These are phyloP conservation scores for Stentor coeruleus DNA, from an alignment of 73 alveolate genomes.

Conservation along the genomic window DNA sequence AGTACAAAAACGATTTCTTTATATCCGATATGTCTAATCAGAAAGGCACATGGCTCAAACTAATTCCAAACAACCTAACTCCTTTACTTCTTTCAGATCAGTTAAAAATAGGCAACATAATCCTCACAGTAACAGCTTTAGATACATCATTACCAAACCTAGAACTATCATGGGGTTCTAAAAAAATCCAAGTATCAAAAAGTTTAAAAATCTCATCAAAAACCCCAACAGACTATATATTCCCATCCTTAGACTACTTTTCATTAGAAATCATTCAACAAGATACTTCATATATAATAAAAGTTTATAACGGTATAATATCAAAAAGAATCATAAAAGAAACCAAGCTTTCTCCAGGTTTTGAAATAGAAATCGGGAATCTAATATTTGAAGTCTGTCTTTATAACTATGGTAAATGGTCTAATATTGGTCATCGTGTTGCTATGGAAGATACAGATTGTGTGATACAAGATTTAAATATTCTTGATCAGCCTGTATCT, in stretches of 20 bases:
- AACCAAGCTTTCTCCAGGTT: conserved; percentile 50
- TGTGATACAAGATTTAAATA: conserved; percentile 38
- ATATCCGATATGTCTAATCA: conserved; percentile 45
- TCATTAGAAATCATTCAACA: background rate
- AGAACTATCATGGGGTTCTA: background rate
- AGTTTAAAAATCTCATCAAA: background rate
- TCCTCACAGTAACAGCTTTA: background rate
- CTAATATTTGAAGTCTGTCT: conserved; percentile 52
- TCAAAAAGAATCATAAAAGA: conserved; percentile 39
- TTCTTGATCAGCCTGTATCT: conserved; percentile 36
- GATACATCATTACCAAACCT: background rate
- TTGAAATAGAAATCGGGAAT: conserved; percentile 53
- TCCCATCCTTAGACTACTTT: background rate
- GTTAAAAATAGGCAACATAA: background rate
- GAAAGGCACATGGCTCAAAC: conserved; percentile 63
- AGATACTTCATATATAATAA: background rate
- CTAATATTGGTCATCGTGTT: conserved; percentile 50
- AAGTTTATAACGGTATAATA: conserved; percentile 40
- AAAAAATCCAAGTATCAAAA: background rate
- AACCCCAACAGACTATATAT: background rate
- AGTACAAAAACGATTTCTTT: conserved; percentile 38
- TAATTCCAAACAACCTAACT: conserved; percentile 2
- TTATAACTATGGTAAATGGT: conserved; percentile 45
- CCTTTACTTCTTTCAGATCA: background rate
- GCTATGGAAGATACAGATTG: conserved; percentile 52